These are phyloP conservation scores for Salix dunnii DNA, from an alignment of 345 rosid species.

Conservation along the genomic window DNA sequence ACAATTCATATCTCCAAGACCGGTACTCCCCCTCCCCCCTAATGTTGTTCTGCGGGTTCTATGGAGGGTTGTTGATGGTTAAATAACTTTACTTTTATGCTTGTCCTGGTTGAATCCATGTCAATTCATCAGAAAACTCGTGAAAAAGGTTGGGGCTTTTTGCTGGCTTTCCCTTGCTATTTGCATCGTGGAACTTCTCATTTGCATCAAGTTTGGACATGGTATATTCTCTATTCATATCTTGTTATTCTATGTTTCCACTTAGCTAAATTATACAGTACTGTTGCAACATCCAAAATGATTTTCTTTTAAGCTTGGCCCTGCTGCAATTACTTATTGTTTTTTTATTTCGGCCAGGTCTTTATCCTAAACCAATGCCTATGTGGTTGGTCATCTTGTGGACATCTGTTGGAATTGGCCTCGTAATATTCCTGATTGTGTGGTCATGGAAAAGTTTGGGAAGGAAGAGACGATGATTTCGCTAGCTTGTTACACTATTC, in stretches of 20 bases:
- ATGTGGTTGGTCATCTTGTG: constrained; percentile 67
- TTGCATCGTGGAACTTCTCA: constrained; percentile 91
- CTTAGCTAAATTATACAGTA: background rate
- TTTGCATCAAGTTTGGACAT: constrained; percentile 94
- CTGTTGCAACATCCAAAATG: background rate
- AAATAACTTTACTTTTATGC: background rate
- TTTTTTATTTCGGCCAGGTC: constrained; percentile 39
- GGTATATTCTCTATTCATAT: constrained; percentile 41
- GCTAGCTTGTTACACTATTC: constrained; percentile 26
- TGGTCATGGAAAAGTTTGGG: constrained; percentile 71
- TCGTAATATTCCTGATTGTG: constrained; percentile 47
- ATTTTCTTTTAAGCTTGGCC: background rate
- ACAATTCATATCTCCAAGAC: constrained; percentile 95
- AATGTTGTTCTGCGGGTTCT: background rate
- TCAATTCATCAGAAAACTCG: constrained; percentile 52
- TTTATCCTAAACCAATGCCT: constrained; percentile 87
- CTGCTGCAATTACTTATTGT: background rate
- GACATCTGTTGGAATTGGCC: constrained; percentile 57
- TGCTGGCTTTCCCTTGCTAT: constrained; percentile 97
- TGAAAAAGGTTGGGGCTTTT: constrained; percentile 94
- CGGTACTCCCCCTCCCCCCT: constrained; percentile 31
- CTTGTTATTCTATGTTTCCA: background rate
- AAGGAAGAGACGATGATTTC: constrained; percentile 65
- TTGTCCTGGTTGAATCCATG: constrained; percentile 5
- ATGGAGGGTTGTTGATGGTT: background rate